A percentile compares a stretch with the other conserved stretches of the same genome.
These are phyloP conservation scores for Centaurea solstitialis DNA, from an alignment of 129 eudicot genomes.

Conservation along the genomic window DNA sequence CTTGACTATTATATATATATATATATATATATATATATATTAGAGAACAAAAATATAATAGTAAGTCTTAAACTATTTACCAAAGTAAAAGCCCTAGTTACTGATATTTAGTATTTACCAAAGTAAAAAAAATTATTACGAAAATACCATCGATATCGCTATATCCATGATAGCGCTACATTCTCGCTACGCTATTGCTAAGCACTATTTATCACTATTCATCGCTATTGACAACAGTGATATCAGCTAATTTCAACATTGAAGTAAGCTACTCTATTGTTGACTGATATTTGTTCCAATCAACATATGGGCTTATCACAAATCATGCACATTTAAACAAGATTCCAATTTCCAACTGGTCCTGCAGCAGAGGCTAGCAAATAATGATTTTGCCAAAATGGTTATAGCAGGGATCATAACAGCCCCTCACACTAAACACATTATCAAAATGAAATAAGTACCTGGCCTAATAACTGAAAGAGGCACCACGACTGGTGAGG, in stretches of 20 bases:
- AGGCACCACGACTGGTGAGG: conserved; percentile 39
- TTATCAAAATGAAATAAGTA: conserved; percentile 12
- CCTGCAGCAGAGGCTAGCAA: background rate
- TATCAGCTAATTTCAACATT: background rate
- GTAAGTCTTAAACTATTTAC: no score
- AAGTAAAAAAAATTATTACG: no score
- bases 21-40: no score
- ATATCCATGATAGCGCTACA: no score
- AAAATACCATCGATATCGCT: no score
- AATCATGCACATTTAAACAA: background rate
- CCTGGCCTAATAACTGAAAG: conserved; percentile 49
- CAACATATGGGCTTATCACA: background rate
- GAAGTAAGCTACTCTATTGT: background rate
- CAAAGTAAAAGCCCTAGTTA: no score
- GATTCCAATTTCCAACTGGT: background rate
- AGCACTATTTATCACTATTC: no score
- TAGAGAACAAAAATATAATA: no score
- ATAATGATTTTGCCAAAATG: background rate
- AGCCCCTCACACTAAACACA: conserved; percentile 3
- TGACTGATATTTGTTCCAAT: background rate
- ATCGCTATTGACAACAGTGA: no score
- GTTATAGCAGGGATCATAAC: background rate
- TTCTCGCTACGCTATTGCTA: no score
- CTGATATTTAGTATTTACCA: no score
- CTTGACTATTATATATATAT: no score